Conservation (phyloP, 2,329 filamentous ascomycete species). For the Microsporum ferrugineum region DNA sequence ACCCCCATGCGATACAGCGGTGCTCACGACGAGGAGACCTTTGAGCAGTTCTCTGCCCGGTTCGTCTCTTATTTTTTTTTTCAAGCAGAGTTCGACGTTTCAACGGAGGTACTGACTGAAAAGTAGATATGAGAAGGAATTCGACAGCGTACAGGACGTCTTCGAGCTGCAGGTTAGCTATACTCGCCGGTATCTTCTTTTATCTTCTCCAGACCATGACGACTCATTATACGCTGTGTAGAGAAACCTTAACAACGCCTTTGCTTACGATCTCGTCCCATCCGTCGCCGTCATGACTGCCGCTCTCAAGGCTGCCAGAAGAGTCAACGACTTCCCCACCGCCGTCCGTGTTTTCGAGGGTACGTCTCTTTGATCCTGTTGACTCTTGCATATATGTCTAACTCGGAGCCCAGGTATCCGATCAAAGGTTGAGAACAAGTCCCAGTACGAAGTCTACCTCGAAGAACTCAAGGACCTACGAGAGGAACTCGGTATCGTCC, state of each 20-base stretch:
- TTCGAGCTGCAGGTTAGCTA: conserved; percentile 92
- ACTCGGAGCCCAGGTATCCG: conserved; percentile 61
- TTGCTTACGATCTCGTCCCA: conserved; percentile 98
- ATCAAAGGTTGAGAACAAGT: conserved; percentile 97
- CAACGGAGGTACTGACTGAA: neutral
- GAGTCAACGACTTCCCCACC: conserved; percentile 97
- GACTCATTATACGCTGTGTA: conserved; percentile 25
- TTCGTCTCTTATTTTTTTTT: conserved; percentile 37
- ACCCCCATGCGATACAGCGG: conserved; percentile 45
- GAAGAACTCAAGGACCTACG: conserved; percentile 83
- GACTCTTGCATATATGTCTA: conserved; percentile 10
- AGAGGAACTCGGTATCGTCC: conserved; percentile 80
- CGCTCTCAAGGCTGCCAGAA: conserved; percentile 81
- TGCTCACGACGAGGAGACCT: conserved; percentile 84
- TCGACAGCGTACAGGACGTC: conserved; percentile 92
- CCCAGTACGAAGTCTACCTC: conserved; percentile 93
- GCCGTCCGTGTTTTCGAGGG: conserved; percentile 98
- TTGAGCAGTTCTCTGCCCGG: conserved; percentile 97
- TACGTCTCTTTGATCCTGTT: conserved; percentile 37
- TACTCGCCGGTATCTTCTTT: conserved; percentile 2
- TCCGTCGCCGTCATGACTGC: conserved; percentile 82
- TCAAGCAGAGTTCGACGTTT: neutral
- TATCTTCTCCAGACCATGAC: neutral
- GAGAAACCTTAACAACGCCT: conserved; percentile 98
- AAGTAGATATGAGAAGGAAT: conserved; percentile 96